Evolutionary conservation across 176 grass and related monocot species (phyloP).

Genomic region (Canna indica): DNA sequence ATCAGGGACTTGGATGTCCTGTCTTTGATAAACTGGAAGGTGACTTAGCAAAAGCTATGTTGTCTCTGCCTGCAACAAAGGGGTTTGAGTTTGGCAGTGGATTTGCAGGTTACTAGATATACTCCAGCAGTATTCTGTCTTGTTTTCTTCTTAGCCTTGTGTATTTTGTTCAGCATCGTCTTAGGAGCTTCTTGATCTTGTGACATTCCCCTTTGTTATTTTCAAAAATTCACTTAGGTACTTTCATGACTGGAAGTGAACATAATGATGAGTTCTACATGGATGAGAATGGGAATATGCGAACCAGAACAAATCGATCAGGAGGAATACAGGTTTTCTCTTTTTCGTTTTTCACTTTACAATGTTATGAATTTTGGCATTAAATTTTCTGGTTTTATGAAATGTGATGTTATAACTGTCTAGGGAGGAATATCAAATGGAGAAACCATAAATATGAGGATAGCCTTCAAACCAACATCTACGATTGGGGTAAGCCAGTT

Average conservation of each 20-base stretch:
- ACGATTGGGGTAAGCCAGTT: slow-evolving; percentile 63
- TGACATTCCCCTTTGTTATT: too few species aligned
- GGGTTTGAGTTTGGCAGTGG: slow-evolving; percentile 98
- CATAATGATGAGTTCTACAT: slow-evolving; percentile 98
- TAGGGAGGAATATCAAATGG: slow-evolving; percentile 97
- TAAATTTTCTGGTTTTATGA: neutral
- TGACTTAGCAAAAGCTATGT: slow-evolving; percentile 81
- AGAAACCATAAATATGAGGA: slow-evolving; percentile 85
- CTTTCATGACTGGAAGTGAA: slow-evolving; percentile 87
- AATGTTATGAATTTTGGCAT: too few species aligned
- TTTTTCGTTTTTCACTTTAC: slow-evolving; percentile 4
- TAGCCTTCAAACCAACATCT: slow-evolving; percentile 95
- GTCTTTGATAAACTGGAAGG: slow-evolving; percentile 99
- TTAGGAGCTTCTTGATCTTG: too few species aligned
- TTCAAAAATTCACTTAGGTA: slow-evolving; percentile 44
- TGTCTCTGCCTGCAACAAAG: slow-evolving; percentile 98
- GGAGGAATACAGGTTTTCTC: slow-evolving; percentile 84
- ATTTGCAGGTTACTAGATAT: slow-evolving; percentile 91
- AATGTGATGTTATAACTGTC: slow-evolving; percentile 15
- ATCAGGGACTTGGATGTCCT: slow-evolving; percentile 80
- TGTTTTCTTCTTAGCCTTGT: too few species aligned
- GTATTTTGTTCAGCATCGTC: too few species aligned
- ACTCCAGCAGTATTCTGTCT: too few species aligned
- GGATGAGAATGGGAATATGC: slow-evolving; percentile 63
- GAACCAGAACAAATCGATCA: slow-evolving; percentile 81